Percentiles rank a stretch among this genome's conserved stretches.
Conservation (phyloP, 1,284 basidiomycete species). For the Rhodotorula sp. region DNA sequence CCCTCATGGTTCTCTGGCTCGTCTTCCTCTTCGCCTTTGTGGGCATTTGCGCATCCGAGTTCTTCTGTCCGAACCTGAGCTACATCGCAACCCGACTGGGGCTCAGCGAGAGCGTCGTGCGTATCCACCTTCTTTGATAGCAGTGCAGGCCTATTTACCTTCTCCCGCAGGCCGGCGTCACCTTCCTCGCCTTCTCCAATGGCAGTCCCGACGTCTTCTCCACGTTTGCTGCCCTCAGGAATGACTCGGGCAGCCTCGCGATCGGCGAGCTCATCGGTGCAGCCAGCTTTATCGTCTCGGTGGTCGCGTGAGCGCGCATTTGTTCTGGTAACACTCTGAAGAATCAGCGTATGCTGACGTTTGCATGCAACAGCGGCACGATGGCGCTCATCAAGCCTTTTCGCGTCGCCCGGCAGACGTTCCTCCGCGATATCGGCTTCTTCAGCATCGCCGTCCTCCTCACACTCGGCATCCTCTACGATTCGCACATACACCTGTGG, state of each 20-base stretch:
- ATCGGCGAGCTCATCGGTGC: conserved; percentile 94
- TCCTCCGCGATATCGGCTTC: conserved; percentile 90
- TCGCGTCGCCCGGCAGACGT: conserved; percentile 72
- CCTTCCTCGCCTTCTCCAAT: conserved; percentile 90
- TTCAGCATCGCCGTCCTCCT: conserved; percentile 76
- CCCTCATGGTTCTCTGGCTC: conserved; percentile 68
- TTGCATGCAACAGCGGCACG: conserved; percentile 59
- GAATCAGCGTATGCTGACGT: conserved; percentile 60
- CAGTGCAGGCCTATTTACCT: conserved; percentile 5
- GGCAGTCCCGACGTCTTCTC: conserved; percentile 90
- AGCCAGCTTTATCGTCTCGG: conserved; percentile 90
- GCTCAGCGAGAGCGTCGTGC: conserved; percentile 75
- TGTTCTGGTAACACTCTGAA: too few relatives aligned
- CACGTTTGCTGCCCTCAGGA: conserved; percentile 88
- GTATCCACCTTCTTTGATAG: conserved; percentile 6
- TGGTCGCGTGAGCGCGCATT: conserved; percentile 60
- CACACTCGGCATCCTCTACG: conserved; percentile 73
- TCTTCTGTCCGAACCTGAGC: conserved; percentile 87
- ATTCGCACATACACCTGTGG: conserved; percentile 68
- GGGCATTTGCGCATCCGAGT: conserved; percentile 88
- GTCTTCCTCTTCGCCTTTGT: conserved; percentile 77
- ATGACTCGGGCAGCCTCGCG: conserved; percentile 80
- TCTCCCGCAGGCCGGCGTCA: conserved; percentile 64
- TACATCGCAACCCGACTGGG: conserved; percentile 78
- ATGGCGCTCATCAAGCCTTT: conserved; percentile 97